Percentiles rank a stretch among this genome's conserved stretches.
Conservation (phyloP, 176 grass and related monocot species). For the Cenchrus fungigraminus region DNA sequence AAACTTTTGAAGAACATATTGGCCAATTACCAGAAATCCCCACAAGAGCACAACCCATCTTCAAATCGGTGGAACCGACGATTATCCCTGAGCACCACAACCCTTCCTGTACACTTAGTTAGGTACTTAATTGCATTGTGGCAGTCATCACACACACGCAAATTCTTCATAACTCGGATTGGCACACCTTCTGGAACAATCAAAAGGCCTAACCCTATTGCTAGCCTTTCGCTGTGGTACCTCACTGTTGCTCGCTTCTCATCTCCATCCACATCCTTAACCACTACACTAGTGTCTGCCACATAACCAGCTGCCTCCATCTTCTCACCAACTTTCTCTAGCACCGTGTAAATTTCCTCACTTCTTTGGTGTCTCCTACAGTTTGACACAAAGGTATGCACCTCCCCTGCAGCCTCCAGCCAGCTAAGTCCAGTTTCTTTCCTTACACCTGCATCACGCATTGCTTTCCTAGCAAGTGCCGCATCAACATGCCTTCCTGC, state of each 20-base stretch:
- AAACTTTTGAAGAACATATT: slow-evolving; percentile 19
- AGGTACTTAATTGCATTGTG: slow-evolving; percentile 91
- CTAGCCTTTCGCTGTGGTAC: slow-evolving; percentile 93
- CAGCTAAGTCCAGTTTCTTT: slow-evolving; percentile 95
- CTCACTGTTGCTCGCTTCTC: slow-evolving; percentile 70
- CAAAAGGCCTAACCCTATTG: slow-evolving; percentile 82
- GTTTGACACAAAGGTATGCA: slow-evolving; percentile 86
- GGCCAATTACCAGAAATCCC: slow-evolving; percentile 82
- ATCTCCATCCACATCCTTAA: slow-evolving; percentile 73
- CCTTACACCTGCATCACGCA: slow-evolving; percentile 83
- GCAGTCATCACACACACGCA: slow-evolving; percentile 92
- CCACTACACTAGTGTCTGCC: slow-evolving; percentile 72
- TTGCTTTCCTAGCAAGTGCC: slow-evolving; percentile 78
- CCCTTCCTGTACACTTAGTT: slow-evolving; percentile 79
- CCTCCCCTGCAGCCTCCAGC: slow-evolving; percentile 74
- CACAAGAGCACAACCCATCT: slow-evolving; percentile 78
- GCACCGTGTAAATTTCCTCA: slow-evolving; percentile 65
- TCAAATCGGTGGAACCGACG: slow-evolving; percentile 83
- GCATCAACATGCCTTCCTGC: slow-evolving; percentile 77
- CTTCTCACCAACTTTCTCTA: slow-evolving; percentile 74
- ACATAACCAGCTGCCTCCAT: slow-evolving; percentile 88
- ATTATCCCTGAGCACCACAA: slow-evolving; percentile 82
- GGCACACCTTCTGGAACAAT: slow-evolving; percentile 76
- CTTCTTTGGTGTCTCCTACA: slow-evolving; percentile 73
- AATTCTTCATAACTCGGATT: slow-evolving; percentile 93